phyloP scores from a whole-genome alignment of 139 green algal species.

The Eudorina sp. region DNA sequence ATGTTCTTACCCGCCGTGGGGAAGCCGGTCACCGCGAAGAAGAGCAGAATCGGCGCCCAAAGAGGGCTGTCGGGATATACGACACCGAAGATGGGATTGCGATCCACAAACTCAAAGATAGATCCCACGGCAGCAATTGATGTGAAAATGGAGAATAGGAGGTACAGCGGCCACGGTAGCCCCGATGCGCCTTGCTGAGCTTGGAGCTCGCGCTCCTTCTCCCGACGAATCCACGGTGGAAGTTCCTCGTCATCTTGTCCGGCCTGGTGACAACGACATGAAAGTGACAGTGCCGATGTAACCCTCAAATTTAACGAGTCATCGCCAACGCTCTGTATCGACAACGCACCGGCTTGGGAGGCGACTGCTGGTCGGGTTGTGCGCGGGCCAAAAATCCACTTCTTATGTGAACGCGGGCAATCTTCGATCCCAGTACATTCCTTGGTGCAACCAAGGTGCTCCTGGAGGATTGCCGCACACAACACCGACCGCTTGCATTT shows the following conservation, averaged over 20 bases:
- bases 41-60: conserved; percentile 83
- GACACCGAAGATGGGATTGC: conserved; percentile 76
- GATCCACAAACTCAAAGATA: conserved; percentile 75
- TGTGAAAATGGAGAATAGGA: conserved; percentile 81
- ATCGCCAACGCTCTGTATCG: background rate
- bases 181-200: conserved; percentile 34
- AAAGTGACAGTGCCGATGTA: background rate
- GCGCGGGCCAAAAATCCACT: background rate
- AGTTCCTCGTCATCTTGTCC: conserved; percentile 67
- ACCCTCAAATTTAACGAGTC: background rate
- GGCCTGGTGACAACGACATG: background rate
- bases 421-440: background rate
- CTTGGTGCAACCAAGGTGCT: background rate
- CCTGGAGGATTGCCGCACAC: background rate
- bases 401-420: background rate
- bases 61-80: conserved; percentile 75
- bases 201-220: conserved; percentile 81
- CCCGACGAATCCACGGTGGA: conserved; percentile 84
- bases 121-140: conserved; percentile 86
- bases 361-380: conserved; percentile 9
- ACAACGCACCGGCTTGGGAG: conserved; percentile 16
- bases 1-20: conserved; percentile 70
- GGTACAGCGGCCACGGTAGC: conserved; percentile 84
- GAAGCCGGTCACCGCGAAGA: conserved; percentile 87
- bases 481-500: background rate